These are phyloP conservation scores for Ulvella scutata DNA, from an alignment of 139 green algal genomes.

Conservation along the genomic window DNA sequence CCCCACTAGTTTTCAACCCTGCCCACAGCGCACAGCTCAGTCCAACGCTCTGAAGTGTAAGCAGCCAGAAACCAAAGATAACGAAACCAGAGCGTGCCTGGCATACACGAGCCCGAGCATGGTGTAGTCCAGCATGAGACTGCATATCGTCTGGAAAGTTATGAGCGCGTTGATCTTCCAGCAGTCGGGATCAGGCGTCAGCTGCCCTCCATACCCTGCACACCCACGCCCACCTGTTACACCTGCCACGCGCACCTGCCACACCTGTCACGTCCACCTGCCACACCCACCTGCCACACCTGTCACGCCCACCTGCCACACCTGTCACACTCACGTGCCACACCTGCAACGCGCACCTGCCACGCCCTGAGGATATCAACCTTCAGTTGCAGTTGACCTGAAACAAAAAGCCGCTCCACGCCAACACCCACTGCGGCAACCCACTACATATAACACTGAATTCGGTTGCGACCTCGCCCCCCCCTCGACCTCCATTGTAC, in stretches of 20 bases:
- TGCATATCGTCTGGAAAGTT: constrained; percentile 29
- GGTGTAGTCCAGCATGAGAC: constrained; percentile 34
- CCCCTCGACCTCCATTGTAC: too few species aligned
- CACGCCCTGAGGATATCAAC: too few species aligned
- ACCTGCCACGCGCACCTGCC: not conserved
- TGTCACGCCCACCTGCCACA: too few species aligned
- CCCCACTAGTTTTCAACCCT: too few species aligned
- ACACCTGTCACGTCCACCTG: not conserved
- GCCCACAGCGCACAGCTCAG: too few species aligned
- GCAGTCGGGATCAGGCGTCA: constrained; percentile 35
- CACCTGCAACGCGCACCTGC: not conserved
- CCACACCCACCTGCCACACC: not conserved
- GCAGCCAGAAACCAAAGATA: too few species aligned
- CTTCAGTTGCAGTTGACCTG: too few species aligned
- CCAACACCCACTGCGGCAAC: too few species aligned
- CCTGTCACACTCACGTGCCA: not conserved
- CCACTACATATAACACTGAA: too few species aligned
- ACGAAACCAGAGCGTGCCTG: constrained; percentile 15
- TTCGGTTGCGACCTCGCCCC: too few species aligned
- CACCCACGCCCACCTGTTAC: not conserved
- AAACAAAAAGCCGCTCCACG: too few species aligned
- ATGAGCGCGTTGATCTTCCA: constrained; percentile 23
- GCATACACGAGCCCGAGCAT: constrained; percentile 56
- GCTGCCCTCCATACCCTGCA: constrained; percentile 5
- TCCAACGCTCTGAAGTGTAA: too few species aligned